phyloP scores from a whole-genome alignment of 1,139 yeast genomes.

The Scheffersomyces insectosa region DNA sequence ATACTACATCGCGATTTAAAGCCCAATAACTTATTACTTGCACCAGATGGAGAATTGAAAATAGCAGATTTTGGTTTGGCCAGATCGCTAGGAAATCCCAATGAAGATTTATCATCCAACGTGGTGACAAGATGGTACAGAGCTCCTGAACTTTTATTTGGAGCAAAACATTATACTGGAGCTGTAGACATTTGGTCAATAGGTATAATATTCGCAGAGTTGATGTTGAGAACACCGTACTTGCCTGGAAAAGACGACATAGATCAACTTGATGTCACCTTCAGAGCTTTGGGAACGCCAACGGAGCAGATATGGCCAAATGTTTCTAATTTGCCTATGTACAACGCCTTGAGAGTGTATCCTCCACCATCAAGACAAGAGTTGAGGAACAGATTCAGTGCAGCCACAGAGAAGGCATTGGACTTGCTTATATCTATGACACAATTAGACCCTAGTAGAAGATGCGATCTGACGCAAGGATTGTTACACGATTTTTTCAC shows the following conservation, averaged over 20 bases:
- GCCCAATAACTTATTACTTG: slow-evolving; percentile 77
- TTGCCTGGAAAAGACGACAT: slow-evolving; percentile 89
- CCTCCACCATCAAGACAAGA: slow-evolving; percentile 87
- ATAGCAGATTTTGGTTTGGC: slow-evolving; percentile 98
- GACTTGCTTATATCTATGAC: slow-evolving; percentile 76
- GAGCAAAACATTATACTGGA: slow-evolving; percentile 83
- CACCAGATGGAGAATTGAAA: slow-evolving; percentile 85
- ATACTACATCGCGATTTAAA: slow-evolving; percentile 88
- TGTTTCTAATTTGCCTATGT: slow-evolving; percentile 74
- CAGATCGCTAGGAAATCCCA: slow-evolving; percentile 74
- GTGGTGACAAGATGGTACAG: slow-evolving; percentile 98
- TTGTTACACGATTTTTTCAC: slow-evolving; percentile 67
- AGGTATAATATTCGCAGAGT: slow-evolving; percentile 93
- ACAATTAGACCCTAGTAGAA: slow-evolving; percentile 71
- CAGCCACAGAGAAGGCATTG: slow-evolving; percentile 86
- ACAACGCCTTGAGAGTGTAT: slow-evolving; percentile 67
- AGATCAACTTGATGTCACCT: slow-evolving; percentile 88
- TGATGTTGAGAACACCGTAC: slow-evolving; percentile 93
- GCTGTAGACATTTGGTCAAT: slow-evolving; percentile 95
- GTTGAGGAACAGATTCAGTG: slow-evolving; percentile 79
- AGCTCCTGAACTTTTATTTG: slow-evolving; percentile 89
- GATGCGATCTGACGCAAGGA: slow-evolving; percentile 70
- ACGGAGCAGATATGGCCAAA: slow-evolving; percentile 93
- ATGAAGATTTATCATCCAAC: slow-evolving; percentile 82
- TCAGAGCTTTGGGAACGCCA: slow-evolving; percentile 94